These are phyloP conservation scores for Andrographis paniculata DNA, from an alignment of 305 asterid genomes.

Conservation along the genomic window DNA sequence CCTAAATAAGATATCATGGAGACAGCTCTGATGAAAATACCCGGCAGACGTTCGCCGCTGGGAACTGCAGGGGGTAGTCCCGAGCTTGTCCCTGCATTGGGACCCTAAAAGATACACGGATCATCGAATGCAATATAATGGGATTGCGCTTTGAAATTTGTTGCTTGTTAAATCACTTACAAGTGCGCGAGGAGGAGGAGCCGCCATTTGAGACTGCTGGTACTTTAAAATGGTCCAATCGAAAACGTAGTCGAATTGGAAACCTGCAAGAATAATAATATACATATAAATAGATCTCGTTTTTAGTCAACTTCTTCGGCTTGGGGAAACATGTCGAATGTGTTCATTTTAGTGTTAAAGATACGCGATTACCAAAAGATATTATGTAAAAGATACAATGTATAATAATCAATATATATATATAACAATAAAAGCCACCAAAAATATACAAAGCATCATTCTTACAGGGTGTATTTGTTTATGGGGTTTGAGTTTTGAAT, in stretches of 20 bases:
- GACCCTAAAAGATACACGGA: constrained; percentile 40
- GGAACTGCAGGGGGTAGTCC: constrained; percentile 89
- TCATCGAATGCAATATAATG: constrained; percentile 6
- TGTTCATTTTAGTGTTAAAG: too few species aligned
- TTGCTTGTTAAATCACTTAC: constrained; percentile 37
- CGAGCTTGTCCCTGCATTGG: constrained; percentile 75
- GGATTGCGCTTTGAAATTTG: constrained; percentile 2
- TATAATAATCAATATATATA: too few species aligned
- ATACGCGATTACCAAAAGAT: too few species aligned
- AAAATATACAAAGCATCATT: too few species aligned
- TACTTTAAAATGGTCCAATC: constrained; percentile 97
- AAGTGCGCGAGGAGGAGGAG: constrained; percentile 72
- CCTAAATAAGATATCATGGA: not conserved
- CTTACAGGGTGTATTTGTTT: too few species aligned
- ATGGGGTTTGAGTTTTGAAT: too few species aligned
- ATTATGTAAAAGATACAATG: too few species aligned
- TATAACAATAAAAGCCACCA: too few species aligned
- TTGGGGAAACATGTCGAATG: constrained; percentile 1
- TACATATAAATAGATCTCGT: not conserved
- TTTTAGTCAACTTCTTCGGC: not conserved
- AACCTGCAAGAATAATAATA: constrained; percentile 41
- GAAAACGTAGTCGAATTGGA: constrained; percentile 95
- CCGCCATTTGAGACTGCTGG: constrained; percentile 89
- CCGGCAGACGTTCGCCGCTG: constrained; percentile 53
- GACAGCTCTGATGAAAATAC: constrained; percentile 22